Percentiles rank a stretch among this genome's conserved stretches.
Conservation (phyloP, 1,284 basidiomycete genomes). For the Rhodotorula sp. region DNA sequence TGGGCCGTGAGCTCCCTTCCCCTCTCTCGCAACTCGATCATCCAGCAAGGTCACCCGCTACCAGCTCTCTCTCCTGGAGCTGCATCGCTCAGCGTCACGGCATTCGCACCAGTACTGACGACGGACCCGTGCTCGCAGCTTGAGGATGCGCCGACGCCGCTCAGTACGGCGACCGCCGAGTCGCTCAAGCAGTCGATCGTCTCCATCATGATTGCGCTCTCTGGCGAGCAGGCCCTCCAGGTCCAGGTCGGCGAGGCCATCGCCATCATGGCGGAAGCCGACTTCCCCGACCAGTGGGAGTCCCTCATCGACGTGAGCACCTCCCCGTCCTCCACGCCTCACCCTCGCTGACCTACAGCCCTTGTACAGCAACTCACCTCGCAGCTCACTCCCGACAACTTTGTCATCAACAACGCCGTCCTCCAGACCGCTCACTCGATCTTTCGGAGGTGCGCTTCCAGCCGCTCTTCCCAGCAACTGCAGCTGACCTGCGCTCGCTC, state of each 20-base stretch:
- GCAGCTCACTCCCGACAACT: slow-evolving; percentile 75
- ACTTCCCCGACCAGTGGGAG: slow-evolving; percentile 83
- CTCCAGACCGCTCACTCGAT: slow-evolving; percentile 94
- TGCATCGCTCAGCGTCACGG: no score
- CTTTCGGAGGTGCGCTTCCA: slow-evolving; percentile 63
- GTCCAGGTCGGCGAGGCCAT: slow-evolving; percentile 87
- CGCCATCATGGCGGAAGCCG: slow-evolving; percentile 78
- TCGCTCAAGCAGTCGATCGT: slow-evolving; percentile 70
- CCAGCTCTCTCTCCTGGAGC: no score
- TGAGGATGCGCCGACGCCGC: slow-evolving; percentile 60
- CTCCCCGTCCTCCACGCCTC: no score
- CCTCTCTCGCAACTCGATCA: neutral
- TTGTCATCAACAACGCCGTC: slow-evolving; percentile 83
- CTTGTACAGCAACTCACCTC: slow-evolving; percentile 72
- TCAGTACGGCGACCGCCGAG: slow-evolving; percentile 44
- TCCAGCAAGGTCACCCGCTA: neutral
- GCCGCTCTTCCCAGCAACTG: neutral
- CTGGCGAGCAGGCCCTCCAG: slow-evolving; percentile 58
- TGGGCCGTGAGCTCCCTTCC: slow-evolving; percentile 70
- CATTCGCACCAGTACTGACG: neutral
- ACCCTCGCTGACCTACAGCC: neutral
- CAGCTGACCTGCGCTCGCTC: neutral
- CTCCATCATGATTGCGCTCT: slow-evolving; percentile 77
- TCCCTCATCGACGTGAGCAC: slow-evolving; percentile 72
- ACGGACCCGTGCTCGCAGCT: slow-evolving; percentile 54